These are phyloP conservation scores for Euryodendron excelsum DNA, from an alignment of 148 eudicot species.

Conservation along the genomic window DNA sequence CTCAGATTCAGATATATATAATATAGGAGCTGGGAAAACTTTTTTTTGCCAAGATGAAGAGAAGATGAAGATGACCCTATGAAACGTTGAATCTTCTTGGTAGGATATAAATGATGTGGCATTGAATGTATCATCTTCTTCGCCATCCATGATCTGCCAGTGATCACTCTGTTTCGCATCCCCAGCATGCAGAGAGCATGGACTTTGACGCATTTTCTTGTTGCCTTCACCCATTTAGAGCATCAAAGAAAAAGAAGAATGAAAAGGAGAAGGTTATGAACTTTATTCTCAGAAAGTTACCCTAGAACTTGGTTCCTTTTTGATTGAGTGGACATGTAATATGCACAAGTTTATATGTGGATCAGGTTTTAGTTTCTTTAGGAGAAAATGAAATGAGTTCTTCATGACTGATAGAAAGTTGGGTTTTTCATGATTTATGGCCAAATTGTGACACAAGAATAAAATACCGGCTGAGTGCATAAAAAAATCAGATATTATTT, in stretches of 20 bases:
- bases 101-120: slow-evolving; percentile 31
- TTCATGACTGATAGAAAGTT: not conserved
- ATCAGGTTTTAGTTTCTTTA: slow-evolving; percentile 10
- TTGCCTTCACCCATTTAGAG: slow-evolving; percentile 40
- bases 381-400: not conserved
- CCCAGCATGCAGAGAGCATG: slow-evolving; percentile 21
- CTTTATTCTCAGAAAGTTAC: too few species aligned
- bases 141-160: slow-evolving; percentile 17
- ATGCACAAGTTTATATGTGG: not conserved
- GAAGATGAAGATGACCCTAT: slow-evolving; percentile 41
- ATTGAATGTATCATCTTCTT: slow-evolving; percentile 18
- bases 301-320: too few species aligned
- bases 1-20: too few species aligned
- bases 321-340: slow-evolving; percentile 19
- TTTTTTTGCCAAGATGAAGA: slow-evolving; percentile 55
- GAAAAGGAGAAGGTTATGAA: not conserved
- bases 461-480: not conserved
- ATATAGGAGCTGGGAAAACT: too few species aligned
- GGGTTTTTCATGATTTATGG: not conserved
- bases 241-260: too few species aligned
- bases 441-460: not conserved
- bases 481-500: not conserved
- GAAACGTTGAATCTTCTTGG: slow-evolving; percentile 31
- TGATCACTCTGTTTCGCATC: slow-evolving; percentile 15
- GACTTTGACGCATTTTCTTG: too few species aligned